Conservation (phyloP, 208 protist genomes). For the Strigomonas culicis region DNA sequence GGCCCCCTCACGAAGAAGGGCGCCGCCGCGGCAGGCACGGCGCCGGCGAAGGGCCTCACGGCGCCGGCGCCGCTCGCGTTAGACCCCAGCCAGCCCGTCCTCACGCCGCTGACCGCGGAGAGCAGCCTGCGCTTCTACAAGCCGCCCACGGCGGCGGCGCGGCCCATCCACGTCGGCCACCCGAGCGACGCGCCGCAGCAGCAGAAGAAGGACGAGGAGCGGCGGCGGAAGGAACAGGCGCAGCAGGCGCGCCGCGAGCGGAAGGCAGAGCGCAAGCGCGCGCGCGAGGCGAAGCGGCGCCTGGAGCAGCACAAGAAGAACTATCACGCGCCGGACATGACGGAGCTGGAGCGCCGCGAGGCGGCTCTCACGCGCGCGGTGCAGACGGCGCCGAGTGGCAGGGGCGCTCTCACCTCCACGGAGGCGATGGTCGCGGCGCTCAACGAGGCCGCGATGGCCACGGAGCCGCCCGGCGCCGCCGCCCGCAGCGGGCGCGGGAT, state of each 20-base stretch:
- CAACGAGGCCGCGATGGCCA: not conserved
- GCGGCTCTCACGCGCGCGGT: no score
- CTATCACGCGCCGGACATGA: not conserved
- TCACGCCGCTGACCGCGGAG: not conserved
- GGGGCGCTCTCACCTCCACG: no score
- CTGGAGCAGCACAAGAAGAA: no score
- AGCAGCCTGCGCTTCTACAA: constrained; percentile 12
- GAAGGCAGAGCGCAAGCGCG: not conserved
- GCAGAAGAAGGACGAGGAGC: not conserved
- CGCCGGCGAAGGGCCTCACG: no score
- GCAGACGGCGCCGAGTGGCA: no score
- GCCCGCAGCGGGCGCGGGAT: no score
- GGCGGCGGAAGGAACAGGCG: not conserved
- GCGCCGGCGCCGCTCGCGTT: no score
- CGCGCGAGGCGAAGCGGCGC: no score
- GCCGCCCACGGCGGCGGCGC: constrained; percentile 6
- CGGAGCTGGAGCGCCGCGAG: no score
- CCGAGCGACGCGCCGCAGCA: constrained; percentile 6
- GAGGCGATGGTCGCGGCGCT: not conserved
- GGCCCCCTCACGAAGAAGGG: not conserved
- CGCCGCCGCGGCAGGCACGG: no score
- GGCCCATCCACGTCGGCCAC: constrained; percentile 19
- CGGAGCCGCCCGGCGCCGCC: not conserved
- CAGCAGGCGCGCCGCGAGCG: not conserved
- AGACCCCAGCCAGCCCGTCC: no score